Evolutionary conservation across 805 yeast species (phyloP), one percentile per base, ranked within the genome.

Genomic region (Cyberlindnera xishuangbannaensis): DNA sequence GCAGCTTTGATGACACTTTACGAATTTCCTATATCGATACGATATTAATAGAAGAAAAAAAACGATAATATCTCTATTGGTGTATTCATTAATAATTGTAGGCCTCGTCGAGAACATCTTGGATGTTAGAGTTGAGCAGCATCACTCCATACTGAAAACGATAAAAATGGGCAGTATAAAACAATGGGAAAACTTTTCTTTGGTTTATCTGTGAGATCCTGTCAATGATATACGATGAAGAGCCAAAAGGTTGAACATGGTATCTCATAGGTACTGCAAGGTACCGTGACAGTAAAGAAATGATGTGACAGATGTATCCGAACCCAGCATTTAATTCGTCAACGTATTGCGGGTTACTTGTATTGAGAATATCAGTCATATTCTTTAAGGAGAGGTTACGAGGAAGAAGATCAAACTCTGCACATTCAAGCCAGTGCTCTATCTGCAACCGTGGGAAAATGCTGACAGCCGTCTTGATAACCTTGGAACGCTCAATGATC

Each of bases 81-180:
- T 30, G 31, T 38, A 18, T 20, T 14, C 19, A 7, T 30, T 27
- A 44, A 23, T 40, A 44, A 27, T 40, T 30, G 30, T 37, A 39
- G 2, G 34, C 33, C 15, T 47, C 50, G 9, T 36, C 40, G 18
- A 50, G 24, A n/a, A 51, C 33, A 36, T 65, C 67, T 18, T 59
- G 59, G 22, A 66, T 49, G 43, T 66, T 52, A 26, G 58, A 57
- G 22, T 57, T 44, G 21, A 67, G 39, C 16, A 67, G 46, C 17
- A 57, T 43, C 10, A 65, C 44, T 2, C 61, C 70, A 37, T 61
- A 64, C 27, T 66, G 64, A 31, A 66, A 64, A 18, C 66, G 48
- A 24, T 58, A 49, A 22, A 37, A 51, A 32, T 63, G 65, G 10
- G 58, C 59, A 2, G 64, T 58, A 18, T 59, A 47, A 44, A 66